Evolutionary conservation across 2,329 filamentous ascomycete genomes (phyloP).

Genomic region (Fusarium floridanum): DNA sequence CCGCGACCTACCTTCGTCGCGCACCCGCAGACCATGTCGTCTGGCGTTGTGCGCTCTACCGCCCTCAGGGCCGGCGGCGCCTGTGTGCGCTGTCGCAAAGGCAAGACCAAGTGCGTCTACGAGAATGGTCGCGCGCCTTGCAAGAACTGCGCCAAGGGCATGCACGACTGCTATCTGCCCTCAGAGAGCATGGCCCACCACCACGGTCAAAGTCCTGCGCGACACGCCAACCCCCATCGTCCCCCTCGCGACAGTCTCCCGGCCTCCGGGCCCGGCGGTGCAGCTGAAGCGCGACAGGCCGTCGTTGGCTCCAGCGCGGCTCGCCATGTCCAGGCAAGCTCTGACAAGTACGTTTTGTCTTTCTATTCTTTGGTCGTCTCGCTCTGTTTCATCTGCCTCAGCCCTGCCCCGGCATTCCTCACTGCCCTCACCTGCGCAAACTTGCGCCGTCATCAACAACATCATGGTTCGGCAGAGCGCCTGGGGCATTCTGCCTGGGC

Average conservation of each 20-base stretch:
- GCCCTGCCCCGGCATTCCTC: slow-evolving; percentile 4
- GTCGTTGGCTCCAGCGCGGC: slow-evolving; percentile 58
- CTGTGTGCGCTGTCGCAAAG: slow-evolving; percentile 73
- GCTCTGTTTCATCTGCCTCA: slow-evolving; percentile 12
- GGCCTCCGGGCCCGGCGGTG: slow-evolving; percentile 62
- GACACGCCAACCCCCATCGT: slow-evolving; percentile 61
- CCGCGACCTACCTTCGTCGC: neutral
- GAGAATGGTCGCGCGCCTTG: slow-evolving; percentile 72
- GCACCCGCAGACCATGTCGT: slow-evolving; percentile 54
- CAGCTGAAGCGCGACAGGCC: slow-evolving; percentile 60
- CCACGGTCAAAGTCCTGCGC: slow-evolving; percentile 70
- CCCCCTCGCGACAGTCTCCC: slow-evolving; percentile 67
- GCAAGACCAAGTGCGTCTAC: slow-evolving; percentile 75
- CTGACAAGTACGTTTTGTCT: slow-evolving; percentile 66
- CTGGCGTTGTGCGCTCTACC: slow-evolving; percentile 66
- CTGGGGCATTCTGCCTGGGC: neutral
- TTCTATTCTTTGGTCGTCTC: slow-evolving; percentile 13
- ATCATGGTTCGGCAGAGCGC: neutral
- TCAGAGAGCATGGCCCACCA: slow-evolving; percentile 72
- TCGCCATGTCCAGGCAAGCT: slow-evolving; percentile 61
- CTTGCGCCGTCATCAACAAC: slow-evolving; percentile 2
- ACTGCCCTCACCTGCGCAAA: slow-evolving; percentile 11
- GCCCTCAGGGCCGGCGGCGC: slow-evolving; percentile 72
- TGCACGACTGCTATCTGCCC: slow-evolving; percentile 73
- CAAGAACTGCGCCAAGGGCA: slow-evolving; percentile 73